Evolutionary conservation across 495 filamentous ascomycete genomes (phyloP), one percentile per base, ranked within the genome.

Genomic region (Trichocladium antarcticum): DNA sequence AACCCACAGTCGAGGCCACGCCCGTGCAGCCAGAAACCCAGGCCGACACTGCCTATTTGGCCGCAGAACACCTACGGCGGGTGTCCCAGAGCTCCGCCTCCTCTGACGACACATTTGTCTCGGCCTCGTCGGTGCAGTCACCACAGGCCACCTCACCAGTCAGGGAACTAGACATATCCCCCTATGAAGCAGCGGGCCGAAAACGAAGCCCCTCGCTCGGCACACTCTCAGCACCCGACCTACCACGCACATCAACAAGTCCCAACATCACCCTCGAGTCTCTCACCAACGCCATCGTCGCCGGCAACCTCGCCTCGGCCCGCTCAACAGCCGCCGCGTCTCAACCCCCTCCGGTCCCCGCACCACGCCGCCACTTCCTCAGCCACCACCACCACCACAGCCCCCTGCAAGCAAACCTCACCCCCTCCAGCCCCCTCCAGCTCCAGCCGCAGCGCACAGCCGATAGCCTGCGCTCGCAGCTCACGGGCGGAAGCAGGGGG

Each of bases 221-320:
- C 15, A 42, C 36, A 47, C 37, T 50, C 46, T 12, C 52, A 37
- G 20, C 21, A 38, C 11, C 58, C 39, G 17, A 42, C 32, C 15
- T 22, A 6, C 55, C 39, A n/a, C 49, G 42, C 12, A 35, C 62
- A 29, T 22, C 56, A 38, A 39, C 57, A 12, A 43, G 42, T 8
- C 51, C 60, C n/a, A 65, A 52, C 36, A 44, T 73, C 7, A 53
- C 60, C 36, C 53, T 74, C 14, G 57, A 66, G 15, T 72, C 70
- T 0, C 66, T 78, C 16, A 71, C 73, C 17, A 81, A 89, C 65
- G 87, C 92, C 43, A 89, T 95, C 54, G 75, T 92, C 35, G 92
- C 88, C 19, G 85, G 87, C 41, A 86, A 83, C 46, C 70, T 92
- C 5, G 90, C 88, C 35, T 83, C 88, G 6, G 77, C 84, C 3